A percentile compares a stretch with the other conserved stretches of the same genome.
phyloP scores from a whole-genome alignment of 2,329 filamentous ascomycete genomes.

The Penicillium sp. region DNA sequence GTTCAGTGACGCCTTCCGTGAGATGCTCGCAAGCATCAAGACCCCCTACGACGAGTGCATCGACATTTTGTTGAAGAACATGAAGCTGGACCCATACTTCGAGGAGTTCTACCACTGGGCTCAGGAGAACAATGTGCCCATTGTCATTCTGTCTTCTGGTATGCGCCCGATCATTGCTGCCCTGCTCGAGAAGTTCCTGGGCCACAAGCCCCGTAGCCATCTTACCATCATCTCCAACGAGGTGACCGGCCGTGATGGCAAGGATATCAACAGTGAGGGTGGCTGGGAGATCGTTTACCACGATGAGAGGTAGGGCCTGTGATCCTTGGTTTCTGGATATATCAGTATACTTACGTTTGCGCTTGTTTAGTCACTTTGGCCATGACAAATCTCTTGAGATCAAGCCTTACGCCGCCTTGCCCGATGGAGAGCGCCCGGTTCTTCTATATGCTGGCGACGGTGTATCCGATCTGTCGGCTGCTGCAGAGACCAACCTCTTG shows the following conservation, averaged over 20 bases:
- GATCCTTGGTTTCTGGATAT: neutral
- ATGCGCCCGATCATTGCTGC: slow-evolving; percentile 91
- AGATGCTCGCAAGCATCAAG: slow-evolving; percentile 87
- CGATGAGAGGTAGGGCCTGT: slow-evolving; percentile 67
- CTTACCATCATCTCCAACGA: slow-evolving; percentile 92
- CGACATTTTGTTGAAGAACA: slow-evolving; percentile 73
- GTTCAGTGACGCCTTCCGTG: slow-evolving; percentile 71
- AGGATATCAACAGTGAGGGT: slow-evolving; percentile 73
- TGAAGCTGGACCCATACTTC: slow-evolving; percentile 87
- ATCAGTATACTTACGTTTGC: neutral
- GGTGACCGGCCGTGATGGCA: slow-evolving; percentile 65
- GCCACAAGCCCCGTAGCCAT: slow-evolving; percentile 66
- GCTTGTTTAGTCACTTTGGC: slow-evolving; percentile 68
- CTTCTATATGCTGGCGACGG: slow-evolving; percentile 96
- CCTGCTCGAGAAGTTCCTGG: slow-evolving; percentile 76
- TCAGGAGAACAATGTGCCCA: slow-evolving; percentile 77
- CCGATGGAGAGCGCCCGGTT: slow-evolving; percentile 67
- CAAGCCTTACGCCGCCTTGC: slow-evolving; percentile 72
- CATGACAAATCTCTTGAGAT: slow-evolving; percentile 96
- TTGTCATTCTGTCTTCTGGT: slow-evolving; percentile 87
- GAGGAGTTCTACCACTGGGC: slow-evolving; percentile 84
- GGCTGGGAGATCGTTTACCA: slow-evolving; percentile 90
- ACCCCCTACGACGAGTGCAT: slow-evolving; percentile 82
- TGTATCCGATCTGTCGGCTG: slow-evolving; percentile 87
- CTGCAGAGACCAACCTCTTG: slow-evolving; percentile 86